Evolutionary conservation across 306 rosid genomes (phyloP).

Genomic region (Begonia peltatifolia): DNA sequence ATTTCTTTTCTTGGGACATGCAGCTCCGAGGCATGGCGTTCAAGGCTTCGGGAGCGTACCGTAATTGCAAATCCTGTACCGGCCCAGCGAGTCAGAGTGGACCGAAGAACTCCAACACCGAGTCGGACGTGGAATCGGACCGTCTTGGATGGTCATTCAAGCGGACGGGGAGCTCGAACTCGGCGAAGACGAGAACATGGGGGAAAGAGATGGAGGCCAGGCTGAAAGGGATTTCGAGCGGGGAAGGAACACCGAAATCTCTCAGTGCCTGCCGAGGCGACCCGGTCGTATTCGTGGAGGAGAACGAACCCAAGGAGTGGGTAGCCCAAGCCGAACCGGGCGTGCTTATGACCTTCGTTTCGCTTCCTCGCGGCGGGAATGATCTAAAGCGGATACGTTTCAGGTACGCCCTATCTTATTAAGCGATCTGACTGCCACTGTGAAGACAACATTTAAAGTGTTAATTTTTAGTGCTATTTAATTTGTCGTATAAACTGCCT

Average conservation of each 20-base stretch:
- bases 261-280: slow-evolving; percentile 53
- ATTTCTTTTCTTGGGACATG: neutral
- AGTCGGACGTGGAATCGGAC: slow-evolving; percentile 70
- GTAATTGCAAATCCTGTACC: slow-evolving; percentile 79
- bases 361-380: slow-evolving; percentile 72
- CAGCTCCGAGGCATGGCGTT: slow-evolving; percentile 86
- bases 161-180: slow-evolving; percentile 69
- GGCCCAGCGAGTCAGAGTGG: slow-evolving; percentile 32
- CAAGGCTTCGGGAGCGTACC: slow-evolving; percentile 83
- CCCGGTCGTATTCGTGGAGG: slow-evolving; percentile 67
- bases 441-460: no score
- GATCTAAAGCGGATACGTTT: slow-evolving; percentile 74
- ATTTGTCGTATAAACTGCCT: no score
- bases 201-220: slow-evolving; percentile 93
- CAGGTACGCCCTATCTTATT: slow-evolving; percentile 30
- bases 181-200: slow-evolving; percentile 62
- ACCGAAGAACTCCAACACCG: slow-evolving; percentile 18
- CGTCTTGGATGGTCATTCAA: slow-evolving; percentile 62
- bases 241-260: slow-evolving; percentile 73
- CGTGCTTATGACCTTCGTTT: slow-evolving; percentile 67
- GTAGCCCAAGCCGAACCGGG: slow-evolving; percentile 85
- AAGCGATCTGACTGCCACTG: no score
- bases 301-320: slow-evolving; percentile 74
- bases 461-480: no score
- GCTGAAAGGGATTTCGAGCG: slow-evolving; percentile 83